A percentile compares a stretch with the other conserved stretches of the same genome.
phyloP scores from a whole-genome alignment of 1,139 yeast genomes.

The Geotrichum carabidarum region DNA sequence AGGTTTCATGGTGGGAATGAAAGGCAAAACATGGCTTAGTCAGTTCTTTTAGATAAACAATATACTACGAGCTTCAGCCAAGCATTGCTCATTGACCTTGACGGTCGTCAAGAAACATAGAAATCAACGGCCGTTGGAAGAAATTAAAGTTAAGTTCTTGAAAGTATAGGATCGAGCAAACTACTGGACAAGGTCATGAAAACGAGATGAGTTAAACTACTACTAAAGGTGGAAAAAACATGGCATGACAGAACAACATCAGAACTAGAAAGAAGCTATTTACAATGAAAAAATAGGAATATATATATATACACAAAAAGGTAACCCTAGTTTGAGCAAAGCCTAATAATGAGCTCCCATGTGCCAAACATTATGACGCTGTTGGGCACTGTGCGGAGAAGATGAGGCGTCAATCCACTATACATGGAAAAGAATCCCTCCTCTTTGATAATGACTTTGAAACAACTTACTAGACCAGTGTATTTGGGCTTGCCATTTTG shows the following conservation, averaged over 20 bases:
- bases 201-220: no score
- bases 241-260: not conserved
- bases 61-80: no score
- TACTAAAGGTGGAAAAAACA: no score
- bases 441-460: constrained; percentile 73
- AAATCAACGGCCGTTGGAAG: no score
- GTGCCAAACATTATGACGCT: constrained; percentile 98
- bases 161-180: no score
- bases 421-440: constrained; percentile 93
- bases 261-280: not conserved
- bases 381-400: constrained; percentile 94
- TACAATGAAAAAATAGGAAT: not conserved
- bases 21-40: no score
- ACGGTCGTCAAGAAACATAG: no score
- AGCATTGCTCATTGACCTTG: no score
- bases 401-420: constrained; percentile 95
- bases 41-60: no score
- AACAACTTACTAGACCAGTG: constrained; percentile 84
- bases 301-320: not conserved
- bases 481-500: constrained; percentile 79
- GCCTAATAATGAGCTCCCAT: constrained; percentile 86
- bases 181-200: no score
- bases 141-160: no score
- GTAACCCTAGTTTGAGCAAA: constrained; percentile 27
- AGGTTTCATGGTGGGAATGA: no score